These are phyloP conservation scores for Mycena citricolor DNA, from an alignment of 1,284 basidiomycete species.

Conservation along the genomic window DNA sequence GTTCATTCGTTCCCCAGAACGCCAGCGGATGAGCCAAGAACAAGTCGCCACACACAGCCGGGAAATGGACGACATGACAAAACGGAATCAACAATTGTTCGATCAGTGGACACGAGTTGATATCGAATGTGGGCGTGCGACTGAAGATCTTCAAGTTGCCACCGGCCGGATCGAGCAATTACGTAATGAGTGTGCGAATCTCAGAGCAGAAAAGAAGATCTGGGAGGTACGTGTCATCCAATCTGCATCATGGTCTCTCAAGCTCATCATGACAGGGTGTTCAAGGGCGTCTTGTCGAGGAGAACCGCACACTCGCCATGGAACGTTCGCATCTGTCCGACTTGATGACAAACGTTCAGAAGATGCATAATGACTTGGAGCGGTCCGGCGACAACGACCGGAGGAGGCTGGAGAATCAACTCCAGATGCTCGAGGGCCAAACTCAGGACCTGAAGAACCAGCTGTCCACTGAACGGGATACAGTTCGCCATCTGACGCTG, in stretches of 20 bases:
- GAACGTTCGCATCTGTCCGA: constrained; percentile 86
- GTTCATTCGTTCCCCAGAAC: constrained; percentile 43
- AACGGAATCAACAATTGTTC: constrained; percentile 66
- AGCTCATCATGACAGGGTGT: constrained; percentile 49
- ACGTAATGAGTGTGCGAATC: constrained; percentile 81
- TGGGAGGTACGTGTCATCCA: constrained; percentile 67
- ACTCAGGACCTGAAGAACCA: constrained; percentile 77
- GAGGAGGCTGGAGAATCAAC: constrained; percentile 74
- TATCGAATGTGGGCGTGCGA: constrained; percentile 61
- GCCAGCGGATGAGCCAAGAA: constrained; percentile 65
- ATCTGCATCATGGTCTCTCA: constrained; percentile 9
- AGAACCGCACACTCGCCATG: constrained; percentile 76
- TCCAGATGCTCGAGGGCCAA: constrained; percentile 78
- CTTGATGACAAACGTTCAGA: constrained; percentile 84
- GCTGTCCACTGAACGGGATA: constrained; percentile 78
- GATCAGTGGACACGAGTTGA: constrained; percentile 68
- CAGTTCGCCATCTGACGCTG: constrained; percentile 66
- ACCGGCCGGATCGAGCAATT: constrained; percentile 67
- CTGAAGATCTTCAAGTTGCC: constrained; percentile 62
- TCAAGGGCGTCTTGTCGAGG: constrained; percentile 78
- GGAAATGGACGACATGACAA: constrained; percentile 60
- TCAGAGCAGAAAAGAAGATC: constrained; percentile 89
- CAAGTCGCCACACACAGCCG: constrained; percentile 54
- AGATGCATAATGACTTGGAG: constrained; percentile 87
- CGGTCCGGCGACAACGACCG: constrained; percentile 79